Evolutionary conservation across 2,329 filamentous ascomycete genomes (phyloP).

Genomic region (Tolypocladium ophioglossoides): DNA sequence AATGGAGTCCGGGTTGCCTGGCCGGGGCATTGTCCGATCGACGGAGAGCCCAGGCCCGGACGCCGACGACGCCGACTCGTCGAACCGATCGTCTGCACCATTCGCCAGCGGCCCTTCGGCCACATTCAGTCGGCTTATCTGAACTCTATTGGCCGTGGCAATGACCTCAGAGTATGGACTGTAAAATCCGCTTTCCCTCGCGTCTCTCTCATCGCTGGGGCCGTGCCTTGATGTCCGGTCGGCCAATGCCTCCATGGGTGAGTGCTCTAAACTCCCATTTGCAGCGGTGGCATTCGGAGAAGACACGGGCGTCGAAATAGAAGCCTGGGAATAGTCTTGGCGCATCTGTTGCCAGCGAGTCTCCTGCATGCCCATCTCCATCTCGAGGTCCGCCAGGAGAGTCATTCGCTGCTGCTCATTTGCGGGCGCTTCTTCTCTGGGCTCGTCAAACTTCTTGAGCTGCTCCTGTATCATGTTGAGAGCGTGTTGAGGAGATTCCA

Average conservation of each 20-base stretch:
- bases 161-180: not conserved
- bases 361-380: constrained; percentile 51
- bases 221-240: not conserved
- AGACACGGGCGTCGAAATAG: constrained; percentile 34
- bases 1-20: not conserved
- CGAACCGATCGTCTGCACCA: not conserved
- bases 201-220: not conserved
- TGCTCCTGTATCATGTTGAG: constrained; percentile 41
- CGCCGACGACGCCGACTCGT: too few relatives aligned
- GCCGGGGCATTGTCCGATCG: not conserved
- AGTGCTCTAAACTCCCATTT: not conserved
- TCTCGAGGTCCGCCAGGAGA: constrained; percentile 48
- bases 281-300: constrained; percentile 6
- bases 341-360: constrained; percentile 49
- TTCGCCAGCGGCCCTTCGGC: not conserved
- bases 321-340: constrained; percentile 38
- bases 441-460: constrained; percentile 36
- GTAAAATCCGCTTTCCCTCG: not conserved
- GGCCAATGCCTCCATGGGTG: not conserved
- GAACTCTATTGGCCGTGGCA: not conserved
- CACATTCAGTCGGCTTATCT: constrained; percentile 1
- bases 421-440: constrained; percentile 20
- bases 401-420: constrained; percentile 32
- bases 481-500: constrained; percentile 40
- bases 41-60: not conserved